phyloP scores from a whole-genome alignment of 2,329 filamentous ascomycete species.

The Colletotrichum lupini region DNA sequence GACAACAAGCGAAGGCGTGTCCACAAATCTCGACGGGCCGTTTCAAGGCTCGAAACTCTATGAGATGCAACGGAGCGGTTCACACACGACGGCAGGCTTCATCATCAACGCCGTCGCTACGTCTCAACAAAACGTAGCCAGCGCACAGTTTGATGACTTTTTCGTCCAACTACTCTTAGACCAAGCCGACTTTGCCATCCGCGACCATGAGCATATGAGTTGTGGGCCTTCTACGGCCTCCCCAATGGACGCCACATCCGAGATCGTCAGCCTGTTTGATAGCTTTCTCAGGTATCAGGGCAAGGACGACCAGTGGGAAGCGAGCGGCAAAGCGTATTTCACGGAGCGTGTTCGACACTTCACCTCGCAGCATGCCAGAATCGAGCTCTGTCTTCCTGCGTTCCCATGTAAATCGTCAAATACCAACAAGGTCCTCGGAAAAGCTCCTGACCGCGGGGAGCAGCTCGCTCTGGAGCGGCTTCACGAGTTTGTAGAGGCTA shows the following conservation, averaged over 20 bases:
- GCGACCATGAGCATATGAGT: not conserved
- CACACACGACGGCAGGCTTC: conserved; percentile 10
- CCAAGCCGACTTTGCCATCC: conserved; percentile 31
- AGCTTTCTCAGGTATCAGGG: conserved; percentile 39
- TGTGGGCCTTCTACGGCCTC: not conserved
- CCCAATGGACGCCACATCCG: not conserved
- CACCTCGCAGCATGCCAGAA: conserved; percentile 34
- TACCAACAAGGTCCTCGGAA: conserved; percentile 45
- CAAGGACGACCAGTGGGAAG: conserved; percentile 39
- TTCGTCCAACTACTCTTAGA: conserved; percentile 22
- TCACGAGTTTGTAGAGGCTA: conserved; percentile 41
- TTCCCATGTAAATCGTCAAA: conserved; percentile 54
- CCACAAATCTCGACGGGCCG: conserved; percentile 7
- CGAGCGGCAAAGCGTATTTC: conserved; percentile 39
- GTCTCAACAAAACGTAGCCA: conserved; percentile 1
- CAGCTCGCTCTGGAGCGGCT: conserved; percentile 46
- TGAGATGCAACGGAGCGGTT: conserved; percentile 9
- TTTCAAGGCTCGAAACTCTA: conserved; percentile 19
- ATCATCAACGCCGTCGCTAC: conserved; percentile 6
- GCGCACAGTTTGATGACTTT: conserved; percentile 19
- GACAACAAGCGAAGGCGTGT: not conserved
- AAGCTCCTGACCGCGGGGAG: conserved; percentile 48
- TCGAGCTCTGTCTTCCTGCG: conserved; percentile 48
- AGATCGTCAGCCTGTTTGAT: conserved; percentile 39
- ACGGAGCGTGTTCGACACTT: conserved; percentile 39